Evolutionary conservation across 768 basidiomycete genomes (phyloP), one percentile per base, ranked within the genome.

Genomic region (Macrolepiota albuminosa): DNA sequence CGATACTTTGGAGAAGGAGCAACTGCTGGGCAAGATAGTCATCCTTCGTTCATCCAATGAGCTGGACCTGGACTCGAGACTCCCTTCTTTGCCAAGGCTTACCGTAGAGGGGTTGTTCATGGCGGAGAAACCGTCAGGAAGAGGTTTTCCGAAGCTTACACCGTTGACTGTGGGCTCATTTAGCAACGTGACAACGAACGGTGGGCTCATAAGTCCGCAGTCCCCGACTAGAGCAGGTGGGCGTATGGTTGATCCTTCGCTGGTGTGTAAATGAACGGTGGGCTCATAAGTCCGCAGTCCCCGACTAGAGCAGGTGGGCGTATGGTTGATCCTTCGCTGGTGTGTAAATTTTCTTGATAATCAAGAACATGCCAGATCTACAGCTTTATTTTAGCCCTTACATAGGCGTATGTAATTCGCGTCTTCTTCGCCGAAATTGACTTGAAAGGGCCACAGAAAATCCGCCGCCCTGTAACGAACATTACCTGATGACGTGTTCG

Each of bases 401-500:
- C 89, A 91, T 68, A 89, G 89, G 77, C 88, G 89, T 88, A 69
- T 61, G 86, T 77, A 53, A 48, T 54, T 59, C 29, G 42, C 18
- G 52, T 54, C 39, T 31, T 53, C 45, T 40, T 40, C 47, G 14
- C 26, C 26, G 10, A 54, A 52, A 48, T 29, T 61, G 61, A 66
- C 59, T 46, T 33, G 33, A 33, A 63, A 40, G 48, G 11, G 60
- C 48, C 56, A 50, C 70, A 92, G 91, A 92, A 73, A 83, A 80
- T 60, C 91, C 91, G 37, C 90, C 91, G 14, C 91, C 91, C 18
- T 92, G 91, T 76, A 93, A 92, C 66, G 89, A 92, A 72, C 82
- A 85, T 68, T 93, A 93, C 71, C 73, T 92, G 66, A 89, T 91
- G 86, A 79, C 79, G 45, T 92, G 91, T 74, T 88, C 87, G 57